Conservation (phyloP, 2,329 filamentous ascomycete species). For the Curvularia spicifera region DNA sequence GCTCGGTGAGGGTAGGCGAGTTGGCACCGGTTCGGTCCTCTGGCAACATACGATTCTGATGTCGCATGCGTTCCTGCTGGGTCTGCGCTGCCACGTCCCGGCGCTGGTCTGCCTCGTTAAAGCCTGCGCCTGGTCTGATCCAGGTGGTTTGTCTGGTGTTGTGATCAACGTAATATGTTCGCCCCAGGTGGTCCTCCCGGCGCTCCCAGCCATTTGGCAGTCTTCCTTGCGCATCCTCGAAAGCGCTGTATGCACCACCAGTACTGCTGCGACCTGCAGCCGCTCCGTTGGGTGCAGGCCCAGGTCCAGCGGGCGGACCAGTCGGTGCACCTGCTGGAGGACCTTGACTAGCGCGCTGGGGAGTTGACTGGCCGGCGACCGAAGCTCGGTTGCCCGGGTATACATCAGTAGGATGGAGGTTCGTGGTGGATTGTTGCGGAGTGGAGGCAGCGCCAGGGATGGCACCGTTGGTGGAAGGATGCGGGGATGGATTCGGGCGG, state of each 20-base stretch:
- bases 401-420: constrained; percentile 46
- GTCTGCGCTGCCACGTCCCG: constrained; percentile 87
- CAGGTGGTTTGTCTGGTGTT: constrained; percentile 97
- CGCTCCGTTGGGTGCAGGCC: constrained; percentile 36
- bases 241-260: constrained; percentile 72
- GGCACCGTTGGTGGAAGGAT: constrained; percentile 49
- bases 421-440: constrained; percentile 49
- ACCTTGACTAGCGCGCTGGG: constrained; percentile 40
- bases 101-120: constrained; percentile 76
- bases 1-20: constrained; percentile 76
- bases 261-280: constrained; percentile 52
- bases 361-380: constrained; percentile 30
- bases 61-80: constrained; percentile 87
- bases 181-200: constrained; percentile 89
- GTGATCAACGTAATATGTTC: constrained; percentile 98
- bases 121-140: constrained; percentile 83
- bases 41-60: constrained; percentile 93
- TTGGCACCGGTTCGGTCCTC: constrained; percentile 94
- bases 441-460: constrained; percentile 44
- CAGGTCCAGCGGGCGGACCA: constrained; percentile 49
- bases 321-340: constrained; percentile 48
- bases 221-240: constrained; percentile 94
- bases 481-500: constrained; percentile 50
- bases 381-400: constrained; percentile 45
- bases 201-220: constrained; percentile 95